These are phyloP conservation scores for Actinomortierella wolfii DNA, from an alignment of 371 early-diverging fungal genomes.

Conservation along the genomic window DNA sequence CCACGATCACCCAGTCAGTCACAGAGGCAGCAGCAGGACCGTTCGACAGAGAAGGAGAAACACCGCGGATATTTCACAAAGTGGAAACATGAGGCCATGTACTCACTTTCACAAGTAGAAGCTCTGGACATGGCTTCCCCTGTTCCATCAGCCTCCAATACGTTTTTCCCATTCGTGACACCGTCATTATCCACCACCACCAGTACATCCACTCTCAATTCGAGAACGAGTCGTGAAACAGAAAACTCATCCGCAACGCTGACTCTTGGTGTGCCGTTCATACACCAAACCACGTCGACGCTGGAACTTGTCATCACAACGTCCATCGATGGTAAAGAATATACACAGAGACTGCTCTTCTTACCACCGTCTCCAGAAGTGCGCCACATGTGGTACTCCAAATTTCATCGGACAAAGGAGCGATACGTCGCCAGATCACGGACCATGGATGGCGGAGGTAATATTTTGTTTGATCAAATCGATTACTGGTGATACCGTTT, in stretches of 20 bases:
- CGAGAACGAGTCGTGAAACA: conserved; percentile 12
- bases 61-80: conserved; percentile 64
- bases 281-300: conserved; percentile 28
- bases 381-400: conserved; percentile 38
- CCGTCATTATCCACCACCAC: conserved; percentile 44
- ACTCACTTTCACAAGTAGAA: conserved; percentile 59
- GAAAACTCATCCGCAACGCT: conserved; percentile 46
- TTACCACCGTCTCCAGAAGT: conserved; percentile 38
- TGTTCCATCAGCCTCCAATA: conserved; percentile 52
- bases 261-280: not conserved
- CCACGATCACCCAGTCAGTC: too few relatives aligned
- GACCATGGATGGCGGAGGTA: too few relatives aligned
- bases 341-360: conserved; percentile 26
- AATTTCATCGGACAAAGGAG: conserved; percentile 32
- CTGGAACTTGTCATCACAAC: conserved; percentile 28
- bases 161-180: conserved; percentile 51
- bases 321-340: conserved; percentile 30
- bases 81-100: conserved; percentile 67
- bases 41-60: conserved; percentile 8
- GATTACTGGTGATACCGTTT: too few relatives aligned
- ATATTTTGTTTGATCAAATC: too few relatives aligned
- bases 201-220: conserved; percentile 1
- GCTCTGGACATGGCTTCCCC: conserved; percentile 59
- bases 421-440: conserved; percentile 5
- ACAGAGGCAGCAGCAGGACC: too few relatives aligned